Conservation (phyloP, 768 basidiomycete species). For the Amanita pallidorosea region DNA sequence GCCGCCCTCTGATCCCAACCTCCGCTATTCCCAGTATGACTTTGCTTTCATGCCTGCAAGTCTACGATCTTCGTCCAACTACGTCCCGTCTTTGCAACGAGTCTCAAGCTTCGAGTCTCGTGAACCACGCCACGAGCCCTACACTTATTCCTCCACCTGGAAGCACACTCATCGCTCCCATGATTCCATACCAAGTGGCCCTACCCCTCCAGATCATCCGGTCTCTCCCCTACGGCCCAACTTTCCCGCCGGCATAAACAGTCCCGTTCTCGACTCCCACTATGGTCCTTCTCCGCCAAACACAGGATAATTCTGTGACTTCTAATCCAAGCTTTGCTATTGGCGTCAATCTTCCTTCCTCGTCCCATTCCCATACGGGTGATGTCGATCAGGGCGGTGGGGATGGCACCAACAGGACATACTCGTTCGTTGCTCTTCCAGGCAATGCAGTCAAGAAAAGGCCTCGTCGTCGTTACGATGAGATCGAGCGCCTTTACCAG, state of each 20-base stretch:
- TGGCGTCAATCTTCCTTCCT: conserved; percentile 15
- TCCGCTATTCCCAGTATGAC: conserved; percentile 30
- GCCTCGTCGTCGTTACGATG: conserved; percentile 81
- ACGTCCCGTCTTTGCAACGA: conserved; percentile 34
- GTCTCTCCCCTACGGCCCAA: conserved; percentile 45
- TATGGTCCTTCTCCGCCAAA: conserved; percentile 56
- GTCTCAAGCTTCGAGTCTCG: conserved; percentile 34
- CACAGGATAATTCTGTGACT: conserved; percentile 49
- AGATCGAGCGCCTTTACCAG: conserved; percentile 88
- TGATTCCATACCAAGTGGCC: conserved; percentile 18
- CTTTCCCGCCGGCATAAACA: conserved; percentile 32
- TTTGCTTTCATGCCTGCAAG: conserved; percentile 25
- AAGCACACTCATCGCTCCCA: conserved; percentile 24
- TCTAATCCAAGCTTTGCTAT: conserved; percentile 24
- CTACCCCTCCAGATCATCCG: conserved; percentile 30
- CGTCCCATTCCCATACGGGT: conserved; percentile 13
- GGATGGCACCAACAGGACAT: conserved; percentile 46
- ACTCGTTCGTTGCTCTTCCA: conserved; percentile 73
- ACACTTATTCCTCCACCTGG: conserved; percentile 24
- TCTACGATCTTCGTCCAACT: conserved; percentile 24
- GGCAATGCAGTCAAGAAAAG: conserved; percentile 78
- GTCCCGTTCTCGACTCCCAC: conserved; percentile 31
- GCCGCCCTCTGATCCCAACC: conserved; percentile 18
- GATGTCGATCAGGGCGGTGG: conserved; percentile 14
- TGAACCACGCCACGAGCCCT: conserved; percentile 29